phyloP scores from a whole-genome alignment of 2,329 filamentous ascomycete genomes.

The Parascedosporium putredinis region DNA sequence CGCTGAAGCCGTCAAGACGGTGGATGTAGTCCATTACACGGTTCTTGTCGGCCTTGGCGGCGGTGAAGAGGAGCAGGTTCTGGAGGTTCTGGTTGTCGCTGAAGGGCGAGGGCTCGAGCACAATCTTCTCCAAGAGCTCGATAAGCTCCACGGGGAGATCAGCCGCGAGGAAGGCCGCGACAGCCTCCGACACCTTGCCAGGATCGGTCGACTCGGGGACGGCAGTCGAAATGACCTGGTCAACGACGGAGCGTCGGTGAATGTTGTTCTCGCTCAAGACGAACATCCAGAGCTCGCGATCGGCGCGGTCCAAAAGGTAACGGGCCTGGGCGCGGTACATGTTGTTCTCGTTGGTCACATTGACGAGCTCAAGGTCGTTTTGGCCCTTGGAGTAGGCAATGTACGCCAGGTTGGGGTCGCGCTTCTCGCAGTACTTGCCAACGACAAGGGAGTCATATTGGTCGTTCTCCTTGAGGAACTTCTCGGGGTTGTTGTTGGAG shows the following conservation, averaged over 20 bases:
- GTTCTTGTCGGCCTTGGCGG: constrained; percentile 90
- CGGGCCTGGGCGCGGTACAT: constrained; percentile 99
- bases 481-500: constrained; percentile 94
- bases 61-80: constrained; percentile 92
- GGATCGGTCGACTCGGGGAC: constrained; percentile 89
- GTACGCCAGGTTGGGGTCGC: constrained; percentile 88
- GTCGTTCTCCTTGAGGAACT: constrained; percentile 95
- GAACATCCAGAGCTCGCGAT: constrained; percentile 86
- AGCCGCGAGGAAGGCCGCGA: constrained; percentile 82
- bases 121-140: constrained; percentile 97
- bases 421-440: constrained; percentile 98
- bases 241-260: constrained; percentile 83
- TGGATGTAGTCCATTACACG: constrained; percentile 96
- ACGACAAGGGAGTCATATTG: constrained; percentile 87
- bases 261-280: constrained; percentile 94
- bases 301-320: constrained; percentile 84
- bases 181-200: constrained; percentile 87
- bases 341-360: constrained; percentile 97
- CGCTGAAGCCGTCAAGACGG: constrained; percentile 76
- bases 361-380: constrained; percentile 94
- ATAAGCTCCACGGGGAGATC: constrained; percentile 92
- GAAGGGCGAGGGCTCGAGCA: constrained; percentile 97
- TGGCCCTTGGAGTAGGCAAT: constrained; percentile 95
- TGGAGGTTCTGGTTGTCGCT: constrained; percentile 95
- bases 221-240: constrained; percentile 92